A percentile compares a stretch with the other conserved stretches of the same genome.
Evolutionary conservation across 202 grass and related monocot species (phyloP).

Genomic region (Thinopyrum obtusiflorum): DNA sequence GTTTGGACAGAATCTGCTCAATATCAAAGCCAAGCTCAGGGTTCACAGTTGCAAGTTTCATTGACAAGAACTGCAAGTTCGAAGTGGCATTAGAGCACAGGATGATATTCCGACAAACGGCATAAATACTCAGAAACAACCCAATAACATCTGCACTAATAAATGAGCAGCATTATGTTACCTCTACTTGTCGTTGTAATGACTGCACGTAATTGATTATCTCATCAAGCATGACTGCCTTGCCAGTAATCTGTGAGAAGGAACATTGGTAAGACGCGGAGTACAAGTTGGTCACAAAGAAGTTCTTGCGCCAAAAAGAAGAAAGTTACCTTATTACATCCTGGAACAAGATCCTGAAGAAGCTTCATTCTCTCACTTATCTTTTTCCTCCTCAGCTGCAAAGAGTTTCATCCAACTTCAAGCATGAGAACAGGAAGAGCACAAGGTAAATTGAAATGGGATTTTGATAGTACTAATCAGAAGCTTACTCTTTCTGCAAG

Average conservation of each 20-base stretch:
- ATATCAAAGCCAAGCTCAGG: conserved; percentile 67
- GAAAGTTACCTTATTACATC: conserved; percentile 80
- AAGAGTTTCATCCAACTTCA: conserved; percentile 46
- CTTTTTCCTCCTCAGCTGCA: conserved; percentile 93
- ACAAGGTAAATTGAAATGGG: conserved; percentile 28
- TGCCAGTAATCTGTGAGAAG: conserved; percentile 77
- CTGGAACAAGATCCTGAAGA: conserved; percentile 98
- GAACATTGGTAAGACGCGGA: conserved; percentile 6
- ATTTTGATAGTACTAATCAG: conserved; percentile 13
- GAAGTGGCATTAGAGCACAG: conserved; percentile 22
- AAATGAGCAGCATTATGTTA: conserved; percentile 12
- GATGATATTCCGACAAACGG: conserved; percentile 17
- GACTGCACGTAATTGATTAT: conserved; percentile 98
- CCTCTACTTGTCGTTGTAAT: conserved; percentile 94
- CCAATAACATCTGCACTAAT: background rate
- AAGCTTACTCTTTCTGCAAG: conserved; percentile 95
- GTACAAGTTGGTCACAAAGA: background rate
- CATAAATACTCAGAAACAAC: background rate
- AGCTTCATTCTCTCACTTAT: conserved; percentile 98
- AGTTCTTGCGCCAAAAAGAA: conserved; percentile 17
- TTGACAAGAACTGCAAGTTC: conserved; percentile 81
- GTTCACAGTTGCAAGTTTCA: conserved; percentile 92
- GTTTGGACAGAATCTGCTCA: conserved; percentile 73
- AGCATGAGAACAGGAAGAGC: conserved; percentile 20
- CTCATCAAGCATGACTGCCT: conserved; percentile 96